These are phyloP conservation scores for Ballota nigra DNA, from an alignment of 257 asterid species.

Conservation along the genomic window DNA sequence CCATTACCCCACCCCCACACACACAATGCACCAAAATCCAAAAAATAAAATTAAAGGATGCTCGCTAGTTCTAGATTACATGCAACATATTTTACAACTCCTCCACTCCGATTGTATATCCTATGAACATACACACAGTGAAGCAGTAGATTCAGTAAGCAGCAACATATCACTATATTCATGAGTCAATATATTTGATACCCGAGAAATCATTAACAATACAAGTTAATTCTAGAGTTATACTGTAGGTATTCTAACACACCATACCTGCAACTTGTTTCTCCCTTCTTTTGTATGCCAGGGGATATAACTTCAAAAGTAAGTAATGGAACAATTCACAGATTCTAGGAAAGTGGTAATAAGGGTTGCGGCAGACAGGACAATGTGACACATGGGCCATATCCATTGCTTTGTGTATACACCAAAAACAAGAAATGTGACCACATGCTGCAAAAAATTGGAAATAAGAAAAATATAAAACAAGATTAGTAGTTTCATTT, in stretches of 20 bases:
- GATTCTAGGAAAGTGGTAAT: constrained; percentile 55
- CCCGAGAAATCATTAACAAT: background rate
- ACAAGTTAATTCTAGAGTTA: background rate
- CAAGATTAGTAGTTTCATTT: background rate
- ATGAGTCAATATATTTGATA: background rate
- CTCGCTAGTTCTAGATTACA: background rate
- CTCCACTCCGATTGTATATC: background rate
- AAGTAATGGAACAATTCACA: constrained; percentile 53
- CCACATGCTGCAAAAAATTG: constrained; percentile 54
- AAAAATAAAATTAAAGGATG: background rate
- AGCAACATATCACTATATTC: background rate
- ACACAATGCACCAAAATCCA: background rate
- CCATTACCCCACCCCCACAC: background rate
- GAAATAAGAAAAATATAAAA: constrained; percentile 32
- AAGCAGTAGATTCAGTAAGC: background rate
- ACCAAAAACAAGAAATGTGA: constrained; percentile 75
- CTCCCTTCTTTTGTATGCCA: constrained; percentile 46
- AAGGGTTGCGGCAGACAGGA: constrained; percentile 57
- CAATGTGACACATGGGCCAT: constrained; percentile 39
- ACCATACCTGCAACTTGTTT: constrained; percentile 54
- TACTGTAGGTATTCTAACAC: background rate
- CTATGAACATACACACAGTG: background rate
- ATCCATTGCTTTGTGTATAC: constrained; percentile 51
- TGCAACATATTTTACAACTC: background rate
- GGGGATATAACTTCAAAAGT: constrained; percentile 52